phyloP scores from a whole-genome alignment of 257 asterid genomes.

The Sherardia arvensis region DNA sequence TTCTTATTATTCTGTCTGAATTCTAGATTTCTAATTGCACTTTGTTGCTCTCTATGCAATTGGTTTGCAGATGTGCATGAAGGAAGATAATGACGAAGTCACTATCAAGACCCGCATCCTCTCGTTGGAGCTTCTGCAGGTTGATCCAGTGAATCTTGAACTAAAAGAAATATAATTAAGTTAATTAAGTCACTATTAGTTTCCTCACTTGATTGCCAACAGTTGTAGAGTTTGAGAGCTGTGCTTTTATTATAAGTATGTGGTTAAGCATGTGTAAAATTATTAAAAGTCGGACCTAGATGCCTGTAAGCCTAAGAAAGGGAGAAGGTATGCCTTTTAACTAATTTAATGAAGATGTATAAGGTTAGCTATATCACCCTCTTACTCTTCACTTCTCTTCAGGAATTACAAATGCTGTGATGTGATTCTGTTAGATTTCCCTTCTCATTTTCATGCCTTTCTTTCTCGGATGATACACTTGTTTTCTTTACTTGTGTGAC shows the following conservation, averaged over 20 bases:
- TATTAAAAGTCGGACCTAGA: background rate
- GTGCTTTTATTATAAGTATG: background rate
- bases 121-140: conserved; percentile 98
- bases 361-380: background rate
- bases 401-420: background rate
- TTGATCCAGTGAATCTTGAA: conserved; percentile 22
- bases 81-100: conserved; percentile 90
- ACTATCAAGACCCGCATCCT: conserved; percentile 83
- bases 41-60: conserved; percentile 17
- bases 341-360: background rate
- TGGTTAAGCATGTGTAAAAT: background rate
- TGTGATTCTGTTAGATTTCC: background rate
- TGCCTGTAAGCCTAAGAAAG: background rate
- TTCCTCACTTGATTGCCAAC: background rate
- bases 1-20: conserved; percentile 11
- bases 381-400: background rate
- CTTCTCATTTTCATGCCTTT: background rate
- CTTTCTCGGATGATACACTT: background rate
- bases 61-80: conserved; percentile 89
- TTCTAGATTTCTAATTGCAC: conserved; percentile 16
- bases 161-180: conserved; percentile 2
- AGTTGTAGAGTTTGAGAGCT: background rate
- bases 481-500: background rate
- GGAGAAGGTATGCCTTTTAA: background rate
- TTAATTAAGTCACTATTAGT: background rate